A percentile compares a stretch with the other conserved stretches of the same genome.
Conservation (phyloP, 306 rosid genomes). For the Amphicarpaea edgeworthii region DNA sequence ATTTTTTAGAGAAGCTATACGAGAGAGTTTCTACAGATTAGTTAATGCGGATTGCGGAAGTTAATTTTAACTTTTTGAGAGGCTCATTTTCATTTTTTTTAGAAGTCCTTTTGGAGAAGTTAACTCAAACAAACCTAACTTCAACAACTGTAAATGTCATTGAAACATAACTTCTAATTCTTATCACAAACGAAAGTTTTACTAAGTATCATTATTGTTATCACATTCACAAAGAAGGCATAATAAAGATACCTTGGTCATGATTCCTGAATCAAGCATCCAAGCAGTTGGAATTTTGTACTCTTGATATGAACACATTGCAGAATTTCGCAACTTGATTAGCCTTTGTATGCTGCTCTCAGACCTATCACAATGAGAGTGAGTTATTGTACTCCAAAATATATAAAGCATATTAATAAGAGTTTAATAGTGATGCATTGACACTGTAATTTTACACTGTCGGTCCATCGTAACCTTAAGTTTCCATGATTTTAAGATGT, state of each 20-base stretch:
- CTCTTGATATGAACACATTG: constrained; percentile 63
- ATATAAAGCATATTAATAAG: too few relatives aligned
- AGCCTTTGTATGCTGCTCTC: constrained; percentile 73
- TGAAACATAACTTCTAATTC: background rate
- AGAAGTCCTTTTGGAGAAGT: too few relatives aligned
- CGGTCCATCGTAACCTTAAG: too few relatives aligned
- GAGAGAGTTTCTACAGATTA: too few relatives aligned
- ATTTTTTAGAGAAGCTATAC: too few relatives aligned
- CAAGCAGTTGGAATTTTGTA: constrained; percentile 75
- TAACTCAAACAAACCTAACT: too few relatives aligned
- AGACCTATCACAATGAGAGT: constrained; percentile 59
- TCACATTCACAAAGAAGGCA: constrained; percentile 18
- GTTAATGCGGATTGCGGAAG: too few relatives aligned
- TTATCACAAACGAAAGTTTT: constrained; percentile 5
- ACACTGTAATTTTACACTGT: too few relatives aligned
- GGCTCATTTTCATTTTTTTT: too few relatives aligned
- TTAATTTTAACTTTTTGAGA: too few relatives aligned
- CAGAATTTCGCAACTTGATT: constrained; percentile 67
- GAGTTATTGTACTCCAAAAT: constrained; percentile 29
- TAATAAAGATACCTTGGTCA: constrained; percentile 57
- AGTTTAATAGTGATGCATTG: too few relatives aligned
- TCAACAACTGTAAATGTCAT: background rate
- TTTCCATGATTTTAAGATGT: too few relatives aligned
- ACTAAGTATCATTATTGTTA: background rate
- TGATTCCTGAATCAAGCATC: constrained; percentile 91